Base-by-base conservation (phyloP, 179 eudicot species). In the Camellia oleifera region DNA sequence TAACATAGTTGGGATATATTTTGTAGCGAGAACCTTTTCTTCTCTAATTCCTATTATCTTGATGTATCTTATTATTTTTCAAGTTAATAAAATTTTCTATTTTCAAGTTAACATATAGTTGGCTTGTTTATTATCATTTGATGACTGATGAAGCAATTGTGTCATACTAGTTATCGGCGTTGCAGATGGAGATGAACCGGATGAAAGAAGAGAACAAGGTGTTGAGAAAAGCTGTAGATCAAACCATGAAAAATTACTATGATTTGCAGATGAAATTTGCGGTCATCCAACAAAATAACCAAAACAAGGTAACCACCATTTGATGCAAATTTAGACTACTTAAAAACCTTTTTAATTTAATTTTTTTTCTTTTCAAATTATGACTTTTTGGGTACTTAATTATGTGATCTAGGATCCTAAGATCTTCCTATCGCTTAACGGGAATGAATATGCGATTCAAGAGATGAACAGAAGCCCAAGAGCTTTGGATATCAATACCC, bases 161-260 rank as follows among this genome's bases (percentile, higher is more conserved):
- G 0, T 57, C 23, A 32, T 81, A 13, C 9, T 81, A 88, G 91
- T 20, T 86, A 73, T 80, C 68, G 20, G 82, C 32, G 60, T 65
- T 88, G 62, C 89, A 86, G 82, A 83, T 50, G 82, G 82, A 84
- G 85, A 83, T 86, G 89, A 78, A 78, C 17, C 76, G 80, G 20
- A 84, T 88, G 86, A 86, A 83, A 79, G 91, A 88, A 81, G 91
- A 88, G 83, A 88, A 88, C 83, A 82, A 84, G 79, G 69, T 81
- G 52, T 72, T 88, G 73, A 83, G 76, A 81, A 80, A 79, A 67
- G 89, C 84, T 17, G 85, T 88, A 42, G 88, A 88, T 74, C 81
- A 85, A 78, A 78, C 88, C 53, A 81, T 86, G 85, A 88, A 84
- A 71, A 87, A 86, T 77, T 88, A 83, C 82, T 77, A 75, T 61